These are phyloP conservation scores for Penicillium ochrochloron DNA, from an alignment of 495 filamentous ascomycete genomes.

Conservation along the genomic window DNA sequence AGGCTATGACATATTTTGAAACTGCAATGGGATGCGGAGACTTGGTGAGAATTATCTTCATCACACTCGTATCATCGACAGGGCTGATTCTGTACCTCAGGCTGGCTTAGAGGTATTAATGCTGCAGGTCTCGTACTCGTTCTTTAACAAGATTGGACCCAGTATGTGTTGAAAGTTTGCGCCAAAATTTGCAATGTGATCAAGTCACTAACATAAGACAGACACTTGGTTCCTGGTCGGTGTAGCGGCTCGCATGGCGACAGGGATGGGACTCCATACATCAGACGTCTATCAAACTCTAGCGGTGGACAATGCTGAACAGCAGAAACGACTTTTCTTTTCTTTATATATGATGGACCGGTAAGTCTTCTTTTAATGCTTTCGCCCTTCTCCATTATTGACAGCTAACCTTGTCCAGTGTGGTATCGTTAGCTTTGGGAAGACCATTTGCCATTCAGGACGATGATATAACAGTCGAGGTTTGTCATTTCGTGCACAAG, in stretches of 20 bases:
- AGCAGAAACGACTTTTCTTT: conserved; percentile 46
- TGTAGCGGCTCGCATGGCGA: conserved; percentile 39
- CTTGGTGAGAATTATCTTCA: conserved; percentile 29
- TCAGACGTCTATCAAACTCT: conserved; percentile 30
- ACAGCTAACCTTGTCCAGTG: conserved; percentile 24
- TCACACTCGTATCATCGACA: not conserved
- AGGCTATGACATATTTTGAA: conserved; percentile 45
- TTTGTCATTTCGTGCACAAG: conserved; percentile 12
- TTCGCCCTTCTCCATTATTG: too few species aligned
- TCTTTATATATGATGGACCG: conserved; percentile 53
- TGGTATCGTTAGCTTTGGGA: conserved; percentile 45
- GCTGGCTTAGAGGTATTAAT: conserved; percentile 44
- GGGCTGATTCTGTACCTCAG: conserved; percentile 18
- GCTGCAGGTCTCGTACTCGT: conserved; percentile 49
- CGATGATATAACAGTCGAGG: conserved; percentile 43
- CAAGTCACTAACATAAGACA: conserved; percentile 1
- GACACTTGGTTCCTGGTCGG: conserved; percentile 44
- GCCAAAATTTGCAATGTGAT: not conserved
- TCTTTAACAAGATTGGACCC: conserved; percentile 48
- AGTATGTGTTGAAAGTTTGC: conserved; percentile 28
- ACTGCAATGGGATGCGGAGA: conserved; percentile 41
- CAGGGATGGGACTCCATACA: conserved; percentile 40
- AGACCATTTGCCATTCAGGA: conserved; percentile 47
- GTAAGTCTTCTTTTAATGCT: conserved; percentile 34
- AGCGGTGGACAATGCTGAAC: conserved; percentile 33